Base-by-base conservation (phyloP, 1,139 yeast species). In the Eremothecium sinecaudum region DNA sequence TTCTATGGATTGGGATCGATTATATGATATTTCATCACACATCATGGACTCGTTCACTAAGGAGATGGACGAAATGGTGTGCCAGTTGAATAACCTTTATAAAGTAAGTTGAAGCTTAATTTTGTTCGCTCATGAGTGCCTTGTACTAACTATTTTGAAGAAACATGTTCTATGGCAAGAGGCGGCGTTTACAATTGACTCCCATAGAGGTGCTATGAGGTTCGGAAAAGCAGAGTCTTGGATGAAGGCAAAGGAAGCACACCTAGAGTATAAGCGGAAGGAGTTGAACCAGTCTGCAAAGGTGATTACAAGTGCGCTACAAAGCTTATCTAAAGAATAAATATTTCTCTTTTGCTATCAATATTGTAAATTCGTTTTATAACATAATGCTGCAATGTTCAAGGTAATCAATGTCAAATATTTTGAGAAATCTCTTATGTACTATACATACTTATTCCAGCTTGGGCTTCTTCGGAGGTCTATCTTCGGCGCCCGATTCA, bases 401-500 rank as follows among this genome's bases (percentile, higher is more conserved):
- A n/a, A n/a, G n/a, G n/a, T n/a, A n/a, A n/a, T n/a, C n/a, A n/a
- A n/a, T n/a, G n/a, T n/a, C n/a, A n/a, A n/a, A n/a, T n/a, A n/a
- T n/a, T n/a, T n/a, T n/a, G n/a, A n/a, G n/a, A n/a, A n/a, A n/a
- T n/a, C n/a, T n/a, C 18, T 14, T 9, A 24, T 17, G 22, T 23
- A 18, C 12, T 22, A 31, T 24, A 24, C 24, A 24, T 28, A 32
- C 33, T 38, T 40, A 50, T 23, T 54, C 58, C 13, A 46, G 42
- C 35, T 50, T 53, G n/a, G 53, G 39, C 41, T 61, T 61, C 46
- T 58, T 61, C 9, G 54, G 31, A 14, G 60, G 57, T 40, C 56
- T 53, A 18, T 27, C 30, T 15, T 24, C 28, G 4, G 16, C 59
- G 26, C 42, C 56, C 15, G 69, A 77, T 36, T 63, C 73, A 31